Percentiles rank a stretch among this genome's conserved stretches.
Conservation (phyloP, 169 alveolate genomes). For the Neospora caninum region DNA sequence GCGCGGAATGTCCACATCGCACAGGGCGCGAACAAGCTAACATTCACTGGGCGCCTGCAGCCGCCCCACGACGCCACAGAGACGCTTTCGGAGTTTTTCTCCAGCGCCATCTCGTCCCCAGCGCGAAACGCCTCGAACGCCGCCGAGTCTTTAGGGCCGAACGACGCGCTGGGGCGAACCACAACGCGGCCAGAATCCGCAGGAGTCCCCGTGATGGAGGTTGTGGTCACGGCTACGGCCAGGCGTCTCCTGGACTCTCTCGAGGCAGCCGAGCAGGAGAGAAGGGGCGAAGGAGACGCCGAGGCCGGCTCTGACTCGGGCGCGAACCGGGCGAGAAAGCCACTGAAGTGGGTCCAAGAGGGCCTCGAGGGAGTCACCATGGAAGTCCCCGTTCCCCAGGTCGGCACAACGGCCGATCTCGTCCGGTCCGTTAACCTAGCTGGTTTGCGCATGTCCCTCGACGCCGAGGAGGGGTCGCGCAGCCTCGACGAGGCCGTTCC, state of each 20-base stretch:
- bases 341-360: not conserved
- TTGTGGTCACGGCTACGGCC: not conserved
- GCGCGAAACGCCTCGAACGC: not conserved
- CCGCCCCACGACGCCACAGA: not conserved
- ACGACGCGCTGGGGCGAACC: not conserved
- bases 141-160: not conserved
- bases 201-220: not conserved
- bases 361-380: constrained; percentile 19
- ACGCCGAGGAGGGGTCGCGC: not conserved
- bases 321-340: not conserved
- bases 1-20: not conserved
- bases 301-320: not conserved
- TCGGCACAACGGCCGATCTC: not conserved
- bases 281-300: not conserved
- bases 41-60: not conserved
- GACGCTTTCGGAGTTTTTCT: constrained; percentile 16
- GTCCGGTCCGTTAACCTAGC: not conserved
- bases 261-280: not conserved
- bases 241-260: not conserved
- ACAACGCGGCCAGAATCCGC: not conserved
- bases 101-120: not conserved
- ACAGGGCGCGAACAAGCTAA: not conserved
- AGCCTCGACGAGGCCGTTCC: not conserved
- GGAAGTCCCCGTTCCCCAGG: constrained; percentile 1
- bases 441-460: not conserved